Base-by-base conservation (phyloP, 768 basidiomycete species). In the Coprinellus aureogranulatus region DNA sequence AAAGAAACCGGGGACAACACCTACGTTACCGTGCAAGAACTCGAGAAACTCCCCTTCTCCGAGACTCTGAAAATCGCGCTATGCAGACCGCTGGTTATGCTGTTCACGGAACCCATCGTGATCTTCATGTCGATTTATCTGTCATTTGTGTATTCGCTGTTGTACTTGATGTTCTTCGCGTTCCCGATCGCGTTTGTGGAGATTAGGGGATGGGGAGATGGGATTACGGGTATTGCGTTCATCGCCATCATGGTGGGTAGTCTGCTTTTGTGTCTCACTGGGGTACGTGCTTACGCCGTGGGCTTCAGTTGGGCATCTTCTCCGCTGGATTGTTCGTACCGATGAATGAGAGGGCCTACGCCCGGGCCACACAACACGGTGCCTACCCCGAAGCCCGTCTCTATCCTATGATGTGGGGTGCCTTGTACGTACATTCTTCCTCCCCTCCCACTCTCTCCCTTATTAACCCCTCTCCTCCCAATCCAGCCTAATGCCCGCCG, bases 81-180 rank as follows among this genome's bases (percentile, higher is more conserved):
- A 6, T 44, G 67, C 2, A 66, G 77, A 9, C 80, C 80, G 0
- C 68, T 78, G 28, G 54, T 70, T 12, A 75, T 82, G 70, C 67
- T 81, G 2, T 71, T 74, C 57, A 71, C 70, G 8, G 81, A 81
- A 55, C 75, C 78, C 0, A 77, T 81, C 52, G 68, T 80, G 4
- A 63, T 79, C 22, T 72, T 77, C 44, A 74, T 80, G 57, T 73
- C 74, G 1, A 67, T 77, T 57, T 81, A 76, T 65, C 70, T 81
- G 0, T 76, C 76, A 1, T 75, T 81, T 60, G 66, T 79, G 2
- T 80, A 77, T 63, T 70, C 74, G 28, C 61, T 78, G 9, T 64
- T 80, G 1, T 80, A 79, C 60, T 63, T 77, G 9, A 61, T 77
- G 23, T 78, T 79, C 68, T 75, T 75, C 47, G 77, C 76, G 0